phyloP scores from a whole-genome alignment of 1,139 yeast genomes.

The Saccharomyces hybrid region DNA sequence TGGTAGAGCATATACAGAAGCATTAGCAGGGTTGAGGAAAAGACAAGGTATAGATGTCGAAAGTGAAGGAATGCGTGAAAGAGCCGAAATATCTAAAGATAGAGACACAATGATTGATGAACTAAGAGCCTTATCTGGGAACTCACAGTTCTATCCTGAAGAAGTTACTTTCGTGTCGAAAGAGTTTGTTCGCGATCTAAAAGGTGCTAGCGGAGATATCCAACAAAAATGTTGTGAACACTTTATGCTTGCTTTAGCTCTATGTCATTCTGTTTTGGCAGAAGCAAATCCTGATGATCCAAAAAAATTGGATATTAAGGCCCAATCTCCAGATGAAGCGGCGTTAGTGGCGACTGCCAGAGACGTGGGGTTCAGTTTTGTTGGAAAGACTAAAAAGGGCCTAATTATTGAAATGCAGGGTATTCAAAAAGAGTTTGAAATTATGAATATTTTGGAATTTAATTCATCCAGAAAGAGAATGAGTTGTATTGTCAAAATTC shows the following conservation, averaged over 20 bases:
- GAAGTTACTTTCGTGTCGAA: constrained; percentile 74
- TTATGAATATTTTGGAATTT: constrained; percentile 74
- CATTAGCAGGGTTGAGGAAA: constrained; percentile 84
- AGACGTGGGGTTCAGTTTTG: constrained; percentile 80
- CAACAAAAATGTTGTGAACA: constrained; percentile 63
- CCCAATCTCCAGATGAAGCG: constrained; percentile 98
- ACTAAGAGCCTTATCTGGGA: constrained; percentile 39
- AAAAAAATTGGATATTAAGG: constrained; percentile 60
- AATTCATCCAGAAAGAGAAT: constrained; percentile 91
- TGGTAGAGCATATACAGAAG: constrained; percentile 94
- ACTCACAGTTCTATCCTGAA: constrained; percentile 55
- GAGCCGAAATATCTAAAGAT: constrained; percentile 53
- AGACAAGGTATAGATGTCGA: constrained; percentile 77
- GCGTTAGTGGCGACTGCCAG: constrained; percentile 91
- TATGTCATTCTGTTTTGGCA: constrained; percentile 88
- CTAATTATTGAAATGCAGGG: constrained; percentile 72
- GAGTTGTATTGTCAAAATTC: constrained; percentile 79
- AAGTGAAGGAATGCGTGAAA: constrained; percentile 59
- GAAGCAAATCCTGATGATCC: constrained; percentile 52
- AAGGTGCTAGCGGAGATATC: constrained; percentile 41
- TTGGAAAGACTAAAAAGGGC: constrained; percentile 66
- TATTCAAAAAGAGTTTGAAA: constrained; percentile 56
- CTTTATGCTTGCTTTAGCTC: constrained; percentile 80
- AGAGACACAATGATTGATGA: constrained; percentile 55
- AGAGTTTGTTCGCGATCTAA: constrained; percentile 49